Conservation (phyloP, 257 asterid genomes). For the Salvia splendens region DNA sequence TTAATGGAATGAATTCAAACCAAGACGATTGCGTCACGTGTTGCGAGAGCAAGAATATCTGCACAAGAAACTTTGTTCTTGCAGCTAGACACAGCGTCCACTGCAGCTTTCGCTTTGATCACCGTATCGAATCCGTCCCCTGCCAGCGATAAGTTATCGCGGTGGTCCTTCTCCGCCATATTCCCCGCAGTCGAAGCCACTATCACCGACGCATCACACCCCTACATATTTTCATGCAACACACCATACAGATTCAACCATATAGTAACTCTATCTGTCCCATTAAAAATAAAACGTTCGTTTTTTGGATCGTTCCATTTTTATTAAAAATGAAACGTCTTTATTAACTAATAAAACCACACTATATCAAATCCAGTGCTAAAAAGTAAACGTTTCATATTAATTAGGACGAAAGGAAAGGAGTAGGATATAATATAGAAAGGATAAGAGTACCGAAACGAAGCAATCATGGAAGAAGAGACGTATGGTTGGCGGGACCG, state of each 20-base stretch:
- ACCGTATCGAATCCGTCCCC: conserved; percentile 93
- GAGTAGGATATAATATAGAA: too few species aligned
- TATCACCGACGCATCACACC: conserved; percentile 81
- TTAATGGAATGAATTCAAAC: conserved; percentile 32
- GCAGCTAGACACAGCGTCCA: conserved; percentile 59
- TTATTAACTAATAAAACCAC: too few species aligned
- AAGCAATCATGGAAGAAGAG: conserved; percentile 82
- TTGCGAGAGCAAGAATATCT: conserved; percentile 81
- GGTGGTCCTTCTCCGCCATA: conserved; percentile 76
- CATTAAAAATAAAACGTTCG: too few species aligned
- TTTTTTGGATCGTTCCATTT: too few species aligned
- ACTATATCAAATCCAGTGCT: too few species aligned
- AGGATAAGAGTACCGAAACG: conserved; percentile 42
- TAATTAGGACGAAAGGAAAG: too few species aligned
- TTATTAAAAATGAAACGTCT: too few species aligned
- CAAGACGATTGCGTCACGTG: conserved; percentile 70
- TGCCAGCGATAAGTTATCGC: conserved; percentile 82
- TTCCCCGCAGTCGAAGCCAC: conserved; percentile 64
- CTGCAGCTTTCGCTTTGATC: conserved; percentile 80
- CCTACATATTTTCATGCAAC: conserved; percentile 36
- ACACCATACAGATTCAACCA: too few species aligned
- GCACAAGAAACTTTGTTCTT: conserved; percentile 81
- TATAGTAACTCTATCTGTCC: too few species aligned
- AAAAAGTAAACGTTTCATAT: too few species aligned
- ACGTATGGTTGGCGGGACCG: conserved; percentile 68